phyloP scores from a whole-genome alignment of 768 basidiomycete species.

The Pholiota microspora region DNA sequence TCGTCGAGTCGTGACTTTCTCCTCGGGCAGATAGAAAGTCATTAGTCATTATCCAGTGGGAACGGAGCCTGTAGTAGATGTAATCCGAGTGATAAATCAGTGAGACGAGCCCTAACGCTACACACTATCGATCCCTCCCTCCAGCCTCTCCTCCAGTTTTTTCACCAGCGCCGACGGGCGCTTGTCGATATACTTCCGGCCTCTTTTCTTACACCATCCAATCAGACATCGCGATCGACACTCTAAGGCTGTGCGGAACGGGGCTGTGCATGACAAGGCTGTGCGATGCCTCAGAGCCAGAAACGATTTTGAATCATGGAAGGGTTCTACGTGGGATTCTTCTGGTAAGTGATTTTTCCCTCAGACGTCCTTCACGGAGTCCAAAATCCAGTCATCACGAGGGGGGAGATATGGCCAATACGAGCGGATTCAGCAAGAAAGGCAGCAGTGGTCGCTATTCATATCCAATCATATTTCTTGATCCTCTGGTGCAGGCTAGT shows the following conservation, averaged over 20 bases:
- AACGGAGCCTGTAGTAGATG: too few relatives aligned
- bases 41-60: background rate
- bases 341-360: background rate
- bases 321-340: constrained; percentile 1
- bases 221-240: background rate
- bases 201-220: background rate
- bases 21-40: background rate
- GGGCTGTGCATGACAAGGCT: background rate
- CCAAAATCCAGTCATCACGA: background rate
- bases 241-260: background rate
- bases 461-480: background rate
- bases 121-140: background rate
- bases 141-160: background rate
- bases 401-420: background rate
- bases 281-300: background rate
- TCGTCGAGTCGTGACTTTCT: background rate
- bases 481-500: background rate
- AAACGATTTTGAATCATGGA: background rate
- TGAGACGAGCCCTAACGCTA: too few relatives aligned
- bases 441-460: background rate
- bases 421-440: background rate
- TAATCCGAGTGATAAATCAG: too few relatives aligned
- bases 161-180: background rate
- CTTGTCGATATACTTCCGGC: background rate
- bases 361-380: background rate